Conservation (phyloP, 306 rosid genomes). For the Leucaena leucocephala region DNA sequence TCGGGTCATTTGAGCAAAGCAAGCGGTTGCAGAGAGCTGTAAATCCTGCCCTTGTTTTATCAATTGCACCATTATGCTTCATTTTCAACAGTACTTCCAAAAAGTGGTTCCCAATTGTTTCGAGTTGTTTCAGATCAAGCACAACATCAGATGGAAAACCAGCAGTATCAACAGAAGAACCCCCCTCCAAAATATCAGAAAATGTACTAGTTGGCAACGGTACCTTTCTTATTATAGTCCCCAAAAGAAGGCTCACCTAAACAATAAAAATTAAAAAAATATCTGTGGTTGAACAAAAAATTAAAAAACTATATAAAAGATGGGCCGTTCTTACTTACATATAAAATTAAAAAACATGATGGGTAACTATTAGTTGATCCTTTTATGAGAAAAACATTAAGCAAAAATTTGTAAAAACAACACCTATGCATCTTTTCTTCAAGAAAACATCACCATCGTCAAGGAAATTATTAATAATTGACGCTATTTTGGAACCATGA, state of each 20-base stretch:
- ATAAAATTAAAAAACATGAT: background rate
- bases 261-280: slow-evolving; percentile 16
- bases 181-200: slow-evolving; percentile 53
- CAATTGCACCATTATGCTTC: slow-evolving; percentile 99
- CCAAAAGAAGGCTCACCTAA: slow-evolving; percentile 98
- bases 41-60: slow-evolving; percentile 97
- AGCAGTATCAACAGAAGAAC: slow-evolving; percentile 41
- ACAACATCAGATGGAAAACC: slow-evolving; percentile 54
- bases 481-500: slow-evolving; percentile 20
- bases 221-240: slow-evolving; percentile 85
- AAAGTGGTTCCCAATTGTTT: slow-evolving; percentile 89
- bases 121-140: slow-evolving; percentile 82
- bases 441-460: background rate
- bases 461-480: slow-evolving; percentile 19
- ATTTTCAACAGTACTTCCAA: slow-evolving; percentile 96
- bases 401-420: background rate
- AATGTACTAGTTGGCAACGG: slow-evolving; percentile 64
- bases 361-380: background rate
- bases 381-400: background rate
- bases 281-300: slow-evolving; percentile 1
- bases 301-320: background rate
- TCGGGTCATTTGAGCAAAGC: slow-evolving; percentile 87
- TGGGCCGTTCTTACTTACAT: background rate
- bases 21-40: slow-evolving; percentile 96
- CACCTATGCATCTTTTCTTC: slow-evolving; percentile 6